Evolutionary conservation across 768 basidiomycete genomes (phyloP), one percentile per base, ranked within the genome.

Genomic region (Collybia sp.): DNA sequence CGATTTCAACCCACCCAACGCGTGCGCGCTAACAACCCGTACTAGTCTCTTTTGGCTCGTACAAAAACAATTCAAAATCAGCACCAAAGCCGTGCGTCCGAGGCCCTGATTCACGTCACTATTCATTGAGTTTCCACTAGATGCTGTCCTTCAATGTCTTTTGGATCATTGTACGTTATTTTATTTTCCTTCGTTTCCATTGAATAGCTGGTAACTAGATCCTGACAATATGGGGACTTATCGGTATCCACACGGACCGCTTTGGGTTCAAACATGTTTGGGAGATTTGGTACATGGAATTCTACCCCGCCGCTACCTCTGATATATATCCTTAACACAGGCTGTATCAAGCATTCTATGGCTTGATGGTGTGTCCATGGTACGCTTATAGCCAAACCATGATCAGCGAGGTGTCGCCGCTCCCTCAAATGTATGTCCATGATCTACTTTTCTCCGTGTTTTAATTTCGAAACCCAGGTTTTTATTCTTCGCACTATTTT

Each of bases 231-330:
- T 89, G 86, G 86, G 86, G 86, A 33, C 76, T 89, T 18, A 78
- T 84, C 52, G 86, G 87, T n/a, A 75, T 88, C 1, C 82, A 82
- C 53, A 85, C 85, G 12, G 61, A 78, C 54, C 80, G 76, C 38
- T 83, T 91, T 55, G 87, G 86, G 11, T 89, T 88, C 68, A 86
- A 91, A 62, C 83, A 89, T 56, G 77, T 82, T 48, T 89, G 87
- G 86, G 88, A 89, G 60, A 79, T 86, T 25, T 86, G 85, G 82
- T 81, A 52, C 45, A 63, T 45, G 5, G 40, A 39, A 37, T n/a
- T 20, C 42, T 42, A 40, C 25, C 40, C 43, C 33, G 40, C 44
- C 19, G 42, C 18, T 32, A 8, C 36, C 20, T n/a, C 25, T 13
- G 12, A 30, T 33, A 34, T 40, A 11, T 38, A 44, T 13, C 44